Conservation (phyloP, 768 basidiomycete species). For the Porphyrellus cyaneotinctus region DNA sequence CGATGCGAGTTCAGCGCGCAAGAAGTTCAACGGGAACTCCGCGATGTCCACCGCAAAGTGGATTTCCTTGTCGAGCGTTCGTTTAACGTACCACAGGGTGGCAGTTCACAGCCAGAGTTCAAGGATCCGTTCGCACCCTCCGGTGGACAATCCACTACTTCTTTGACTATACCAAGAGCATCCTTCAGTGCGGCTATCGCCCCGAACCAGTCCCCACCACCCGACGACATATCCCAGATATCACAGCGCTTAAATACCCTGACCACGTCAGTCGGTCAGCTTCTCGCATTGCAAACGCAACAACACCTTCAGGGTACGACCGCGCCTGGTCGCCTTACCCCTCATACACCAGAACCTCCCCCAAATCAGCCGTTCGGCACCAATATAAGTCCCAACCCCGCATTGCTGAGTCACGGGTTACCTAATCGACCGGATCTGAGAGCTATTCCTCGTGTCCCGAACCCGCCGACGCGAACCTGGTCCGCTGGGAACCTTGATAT, state of each 20-base stretch:
- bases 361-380: constrained; percentile 38
- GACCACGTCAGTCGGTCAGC: constrained; percentile 80
- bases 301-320: constrained; percentile 51
- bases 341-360: constrained; percentile 43
- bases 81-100: constrained; percentile 29
- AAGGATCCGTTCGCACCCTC: constrained; percentile 70
- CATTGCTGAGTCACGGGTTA: constrained; percentile 54
- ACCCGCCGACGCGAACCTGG: constrained; percentile 78
- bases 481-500: constrained; percentile 78
- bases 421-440: constrained; percentile 65
- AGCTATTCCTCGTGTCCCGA: constrained; percentile 55
- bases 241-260: constrained; percentile 75
- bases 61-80: constrained; percentile 70
- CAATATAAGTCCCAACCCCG: constrained; percentile 34
- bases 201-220: constrained; percentile 62
- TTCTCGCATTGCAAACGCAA: constrained; percentile 78
- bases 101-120: constrained; percentile 61
- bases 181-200: constrained; percentile 66
- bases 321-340: constrained; percentile 30
- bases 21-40: constrained; percentile 71
- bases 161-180: constrained; percentile 47
- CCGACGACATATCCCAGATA: constrained; percentile 71
- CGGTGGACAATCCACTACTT: constrained; percentile 30
- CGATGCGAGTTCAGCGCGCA: constrained; percentile 66
- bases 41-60: constrained; percentile 74